phyloP scores from a whole-genome alignment of 2,329 filamentous ascomycete species.

The Nannizziopsis barbatae region DNA sequence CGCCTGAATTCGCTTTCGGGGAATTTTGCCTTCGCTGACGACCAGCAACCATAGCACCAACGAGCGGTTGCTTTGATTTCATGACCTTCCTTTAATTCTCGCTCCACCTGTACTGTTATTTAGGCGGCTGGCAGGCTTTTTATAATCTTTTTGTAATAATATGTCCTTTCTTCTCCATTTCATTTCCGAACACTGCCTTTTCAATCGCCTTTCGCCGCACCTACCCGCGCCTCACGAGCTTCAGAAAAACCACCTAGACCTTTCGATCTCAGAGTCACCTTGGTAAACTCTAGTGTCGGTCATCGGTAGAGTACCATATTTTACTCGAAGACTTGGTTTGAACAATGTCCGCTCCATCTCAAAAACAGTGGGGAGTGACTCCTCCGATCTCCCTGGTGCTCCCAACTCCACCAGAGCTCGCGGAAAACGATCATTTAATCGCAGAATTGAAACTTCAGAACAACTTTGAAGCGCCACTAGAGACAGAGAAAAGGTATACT shows the following conservation, averaged over 20 bases:
- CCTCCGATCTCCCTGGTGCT: slow-evolving; percentile 67
- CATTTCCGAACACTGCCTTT: neutral
- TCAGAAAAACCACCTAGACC: neutral
- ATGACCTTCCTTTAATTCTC: neutral
- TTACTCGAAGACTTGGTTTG: neutral
- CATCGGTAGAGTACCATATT: neutral
- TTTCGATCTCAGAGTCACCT: neutral
- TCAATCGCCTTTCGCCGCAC: neutral
- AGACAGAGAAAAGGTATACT: slow-evolving; percentile 66
- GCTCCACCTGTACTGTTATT: slow-evolving; percentile 3
- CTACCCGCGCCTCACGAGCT: neutral
- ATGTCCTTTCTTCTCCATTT: neutral
- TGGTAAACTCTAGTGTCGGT: neutral
- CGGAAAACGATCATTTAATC: slow-evolving; percentile 66
- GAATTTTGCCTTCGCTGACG: no score
- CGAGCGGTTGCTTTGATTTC: neutral
- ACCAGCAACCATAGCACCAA: no score
- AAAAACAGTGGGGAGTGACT: slow-evolving; percentile 60
- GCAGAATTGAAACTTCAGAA: slow-evolving; percentile 78
- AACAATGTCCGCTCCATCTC: slow-evolving; percentile 28
- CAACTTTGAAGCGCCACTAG: slow-evolving; percentile 76
- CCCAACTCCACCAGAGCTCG: slow-evolving; percentile 65
- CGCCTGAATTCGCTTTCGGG: no score
- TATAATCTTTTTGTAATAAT: slow-evolving; percentile 9
- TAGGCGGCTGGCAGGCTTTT: slow-evolving; percentile 4